These are phyloP conservation scores for Penicillium sp. DNA, from an alignment of 2,329 filamentous ascomycete species.

Conservation along the genomic window DNA sequence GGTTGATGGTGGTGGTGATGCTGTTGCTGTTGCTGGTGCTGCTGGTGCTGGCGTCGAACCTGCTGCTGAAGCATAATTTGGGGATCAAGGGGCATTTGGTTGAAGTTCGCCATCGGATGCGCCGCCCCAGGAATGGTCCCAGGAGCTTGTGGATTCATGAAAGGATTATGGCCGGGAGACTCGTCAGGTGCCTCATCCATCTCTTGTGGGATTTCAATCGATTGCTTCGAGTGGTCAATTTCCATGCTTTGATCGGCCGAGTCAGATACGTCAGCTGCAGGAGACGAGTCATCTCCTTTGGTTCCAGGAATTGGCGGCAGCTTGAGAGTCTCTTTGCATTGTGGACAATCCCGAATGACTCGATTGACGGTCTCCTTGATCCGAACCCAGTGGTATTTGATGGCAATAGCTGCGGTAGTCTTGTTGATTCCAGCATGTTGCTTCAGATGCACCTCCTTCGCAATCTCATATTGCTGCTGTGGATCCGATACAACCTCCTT, in stretches of 20 bases:
- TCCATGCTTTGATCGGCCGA: constrained; percentile 20
- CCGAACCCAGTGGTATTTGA: constrained; percentile 94
- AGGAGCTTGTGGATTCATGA: constrained; percentile 33
- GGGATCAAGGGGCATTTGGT: constrained; percentile 63
- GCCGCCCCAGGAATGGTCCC: constrained; percentile 40
- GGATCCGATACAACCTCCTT: constrained; percentile 96
- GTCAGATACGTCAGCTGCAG: constrained; percentile 20
- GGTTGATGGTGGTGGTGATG: constrained; percentile 36
- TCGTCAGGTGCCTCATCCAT: constrained; percentile 31
- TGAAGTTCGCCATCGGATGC: constrained; percentile 46
- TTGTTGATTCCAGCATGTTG: constrained; percentile 96
- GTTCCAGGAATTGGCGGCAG: constrained; percentile 45
- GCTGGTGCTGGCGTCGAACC: constrained; percentile 43
- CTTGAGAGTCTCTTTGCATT: constrained; percentile 83
- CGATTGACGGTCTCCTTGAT: constrained; percentile 97
- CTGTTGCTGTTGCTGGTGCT: constrained; percentile 45
- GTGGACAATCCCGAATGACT: constrained; percentile 86
- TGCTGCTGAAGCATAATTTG: constrained; percentile 61
- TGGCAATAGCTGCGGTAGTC: constrained; percentile 90
- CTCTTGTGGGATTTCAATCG: constrained; percentile 19
- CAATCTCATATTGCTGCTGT: constrained; percentile 86
- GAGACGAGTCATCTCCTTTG: constrained; percentile 32
- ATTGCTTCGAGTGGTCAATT: constrained; percentile 12
- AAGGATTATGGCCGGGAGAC: constrained; percentile 36
- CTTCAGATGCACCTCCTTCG: constrained; percentile 72